Evolutionary conservation across 2,329 filamentous ascomycete species (phyloP), one percentile per base, ranked within the genome.

Genomic region (Venturia carpophila): DNA sequence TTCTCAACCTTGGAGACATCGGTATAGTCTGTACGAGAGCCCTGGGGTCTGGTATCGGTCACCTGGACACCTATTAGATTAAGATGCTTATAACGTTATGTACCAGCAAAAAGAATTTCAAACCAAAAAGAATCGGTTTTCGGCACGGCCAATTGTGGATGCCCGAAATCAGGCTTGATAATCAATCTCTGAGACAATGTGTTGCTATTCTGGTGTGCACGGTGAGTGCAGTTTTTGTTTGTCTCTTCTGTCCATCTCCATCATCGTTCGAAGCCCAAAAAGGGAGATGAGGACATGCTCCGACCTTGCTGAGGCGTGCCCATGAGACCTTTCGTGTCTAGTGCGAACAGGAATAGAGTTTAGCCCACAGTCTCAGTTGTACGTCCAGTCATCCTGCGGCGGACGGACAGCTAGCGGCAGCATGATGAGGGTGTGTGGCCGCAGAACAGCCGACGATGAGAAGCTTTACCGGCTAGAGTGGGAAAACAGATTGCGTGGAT

Each of bases 1-100:
- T 97, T 97, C 65, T 92, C 86, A 5, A 97, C 91, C 11, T 85
- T 83, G 55, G 89, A 88, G 56, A 89, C 83, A 77, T 96, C 92
- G 69, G 84, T 88, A 77, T 90, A 91, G 76, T 97, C 92, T 68
- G 85, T 86, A 68, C 90, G 87, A 68, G 87, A 85, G 62, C 84
- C 84, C 60, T 86, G 83, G 60, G 92, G 92, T 64, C 93, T 88
- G 64, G 85, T 88, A 77, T 97, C 93, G 70, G 82, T 79, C 69
- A 96, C 86, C 92, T 96, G 71, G 58, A 1, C n/a, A 10, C 21
- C 2, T 52, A 42, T 49, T 62, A 47, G 43, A 47, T 43, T 27
- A 62, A 13, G 9, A 39, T 43, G 60, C 43, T 41, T 11, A 30
- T 3, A 19, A 3, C 7, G 5, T 19, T 43, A n/a, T 24, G 60